Evolutionary conservation across 1,284 basidiomycete species (phyloP).

Genomic region (Trametes hirsuta): DNA sequence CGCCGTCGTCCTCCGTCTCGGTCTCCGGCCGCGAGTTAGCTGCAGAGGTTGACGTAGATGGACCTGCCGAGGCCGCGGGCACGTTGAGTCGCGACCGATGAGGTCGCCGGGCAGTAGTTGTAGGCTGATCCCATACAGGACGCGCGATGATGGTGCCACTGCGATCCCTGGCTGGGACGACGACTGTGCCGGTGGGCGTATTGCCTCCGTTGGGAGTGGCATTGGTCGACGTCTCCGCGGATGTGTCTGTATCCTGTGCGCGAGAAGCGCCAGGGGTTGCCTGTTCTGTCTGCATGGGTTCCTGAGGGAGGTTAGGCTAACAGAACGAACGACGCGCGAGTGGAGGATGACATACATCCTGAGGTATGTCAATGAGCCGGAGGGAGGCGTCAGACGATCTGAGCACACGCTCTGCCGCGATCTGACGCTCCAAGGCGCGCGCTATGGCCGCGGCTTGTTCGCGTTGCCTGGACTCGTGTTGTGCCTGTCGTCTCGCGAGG

Average conservation of each 20-base stretch:
- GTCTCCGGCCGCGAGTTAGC: constrained; percentile 66
- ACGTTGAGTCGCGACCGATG: constrained; percentile 37
- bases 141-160: constrained; percentile 76
- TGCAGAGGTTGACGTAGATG: constrained; percentile 57
- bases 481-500: constrained; percentile 57
- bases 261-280: constrained; percentile 32
- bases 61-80: constrained; percentile 34
- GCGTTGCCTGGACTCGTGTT: constrained; percentile 55
- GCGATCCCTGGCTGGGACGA: constrained; percentile 62
- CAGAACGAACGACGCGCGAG: background rate
- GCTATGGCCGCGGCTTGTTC: constrained; percentile 63
- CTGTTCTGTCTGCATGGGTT: constrained; percentile 35
- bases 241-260: constrained; percentile 55
- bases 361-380: constrained; percentile 12
- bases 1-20: constrained; percentile 74
- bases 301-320: constrained; percentile 25
- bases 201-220: constrained; percentile 59
- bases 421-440: constrained; percentile 57
- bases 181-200: constrained; percentile 61
- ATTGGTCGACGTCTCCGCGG: constrained; percentile 60
- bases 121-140: constrained; percentile 57
- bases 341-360: constrained; percentile 25
- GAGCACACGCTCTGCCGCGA: constrained; percentile 33
- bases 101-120: constrained; percentile 28
- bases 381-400: constrained; percentile 15